These are phyloP conservation scores for Periconia macrospinosa DNA, from an alignment of 2,329 filamentous ascomycete genomes.

Conservation along the genomic window DNA sequence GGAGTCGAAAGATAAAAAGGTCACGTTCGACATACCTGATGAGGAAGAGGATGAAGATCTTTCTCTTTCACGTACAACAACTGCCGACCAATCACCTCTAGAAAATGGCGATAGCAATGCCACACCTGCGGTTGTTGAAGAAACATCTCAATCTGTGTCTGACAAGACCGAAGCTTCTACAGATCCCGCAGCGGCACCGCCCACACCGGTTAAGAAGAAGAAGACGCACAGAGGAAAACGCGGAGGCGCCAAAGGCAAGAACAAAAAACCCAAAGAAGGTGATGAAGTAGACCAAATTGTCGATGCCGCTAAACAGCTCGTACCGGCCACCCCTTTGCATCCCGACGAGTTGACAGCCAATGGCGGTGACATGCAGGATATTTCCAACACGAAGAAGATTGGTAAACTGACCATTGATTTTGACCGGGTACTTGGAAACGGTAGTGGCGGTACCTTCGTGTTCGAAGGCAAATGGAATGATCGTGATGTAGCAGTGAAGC, in stretches of 20 bases:
- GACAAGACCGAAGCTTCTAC: conserved; percentile 21
- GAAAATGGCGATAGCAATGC: conserved; percentile 17
- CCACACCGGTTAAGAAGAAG: conserved; percentile 48
- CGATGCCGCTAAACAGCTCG: conserved; percentile 44
- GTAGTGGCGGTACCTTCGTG: conserved; percentile 95
- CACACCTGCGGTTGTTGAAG: conserved; percentile 9
- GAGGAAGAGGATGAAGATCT: conserved; percentile 35
- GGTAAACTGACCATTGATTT: conserved; percentile 64
- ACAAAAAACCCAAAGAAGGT: conserved; percentile 41
- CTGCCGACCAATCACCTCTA: conserved; percentile 25
- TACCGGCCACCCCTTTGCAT: conserved; percentile 34
- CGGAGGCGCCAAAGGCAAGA: conserved; percentile 51
- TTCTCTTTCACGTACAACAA: conserved; percentile 38
- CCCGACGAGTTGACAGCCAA: conserved; percentile 45
- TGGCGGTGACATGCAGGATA: conserved; percentile 50
- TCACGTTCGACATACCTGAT: conserved; percentile 35
- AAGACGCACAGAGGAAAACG: conserved; percentile 54
- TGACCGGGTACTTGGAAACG: conserved; percentile 66
- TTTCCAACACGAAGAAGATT: conserved; percentile 57
- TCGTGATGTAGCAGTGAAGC: conserved; percentile 90
- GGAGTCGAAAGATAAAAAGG: conserved; percentile 35
- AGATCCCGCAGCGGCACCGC: conserved; percentile 20
- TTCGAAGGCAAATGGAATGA: conserved; percentile 94
- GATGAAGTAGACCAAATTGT: conserved; percentile 43
- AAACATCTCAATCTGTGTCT: conserved; percentile 4